Base-by-base conservation (phyloP, 2,329 filamentous ascomycete species). In the Thelonectria olida region DNA sequence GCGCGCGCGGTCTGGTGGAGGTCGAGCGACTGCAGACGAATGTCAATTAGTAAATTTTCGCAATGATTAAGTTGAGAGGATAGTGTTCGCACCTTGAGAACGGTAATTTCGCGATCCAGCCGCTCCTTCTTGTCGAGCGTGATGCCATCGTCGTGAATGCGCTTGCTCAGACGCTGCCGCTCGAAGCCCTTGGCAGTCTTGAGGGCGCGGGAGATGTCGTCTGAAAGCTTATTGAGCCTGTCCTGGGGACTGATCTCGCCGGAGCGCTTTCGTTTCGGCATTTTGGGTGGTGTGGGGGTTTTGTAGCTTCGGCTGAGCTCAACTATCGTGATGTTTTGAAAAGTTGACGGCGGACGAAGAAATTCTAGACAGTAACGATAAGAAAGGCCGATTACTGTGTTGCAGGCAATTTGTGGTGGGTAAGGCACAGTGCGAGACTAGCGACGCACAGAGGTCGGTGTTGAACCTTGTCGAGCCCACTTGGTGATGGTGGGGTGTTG, bases 111-210 rank as follows among this genome's bases (percentile, higher is more conserved):
- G 31, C 84, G 83, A 63, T 92, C 85, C 28, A 94, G 78, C 19
- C 90, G 81, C 59, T 80, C 78, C 20, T 85, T 78, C 70, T 88
- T 87, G 44, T 84, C 83, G 8, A 77, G 65, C 2, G 76, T 73
- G 15, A 78, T 69, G 52, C 79, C 81, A 53, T 79, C 77, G 25
- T 86, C 84, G 50, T 78, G 81, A 13, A 86, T 75, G 41, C 84
- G 80, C 74, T 87, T 90, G 63, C 89, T 84, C 61, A 91, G 84
- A 66, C 93, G 91, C 78, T 95, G 92, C 45, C 91, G 85, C 80
- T 95, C 92, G 72, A 92, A 90, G 47, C 89, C 89, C 73, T 92
- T 92, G 58, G 89, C 90, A 10, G 84, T 81, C 76, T 93, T 93
- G 62, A 95, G 82, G 1, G 89, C 90, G 59, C 87, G 84, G 63